Conservation (phyloP, 2,329 filamentous ascomycete genomes). For the Anthostomella pinea region DNA sequence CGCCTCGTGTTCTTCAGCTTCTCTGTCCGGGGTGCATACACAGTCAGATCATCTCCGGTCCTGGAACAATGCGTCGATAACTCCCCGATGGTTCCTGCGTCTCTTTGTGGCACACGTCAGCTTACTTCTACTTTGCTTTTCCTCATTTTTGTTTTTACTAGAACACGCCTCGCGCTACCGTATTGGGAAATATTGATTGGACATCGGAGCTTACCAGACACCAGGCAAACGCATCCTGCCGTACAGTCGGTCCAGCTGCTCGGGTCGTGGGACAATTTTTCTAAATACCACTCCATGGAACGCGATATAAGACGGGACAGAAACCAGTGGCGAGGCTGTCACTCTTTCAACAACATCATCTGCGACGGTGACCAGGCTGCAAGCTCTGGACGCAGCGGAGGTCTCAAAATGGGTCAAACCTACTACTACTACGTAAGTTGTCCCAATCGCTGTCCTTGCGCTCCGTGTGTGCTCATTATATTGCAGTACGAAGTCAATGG, state of each 20-base stretch:
- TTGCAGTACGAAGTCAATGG: conserved; percentile 78
- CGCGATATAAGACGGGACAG: conserved; percentile 71
- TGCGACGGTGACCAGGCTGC: conserved; percentile 67
- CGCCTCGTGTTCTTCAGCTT: conserved; percentile 17
- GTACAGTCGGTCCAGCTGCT: conserved; percentile 73
- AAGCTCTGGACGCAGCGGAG: conserved; percentile 64
- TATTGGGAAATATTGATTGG: conserved; percentile 12
- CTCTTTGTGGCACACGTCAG: conserved; percentile 16
- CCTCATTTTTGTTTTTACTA: conserved; percentile 13
- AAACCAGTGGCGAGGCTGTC: conserved; percentile 82
- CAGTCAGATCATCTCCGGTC: conserved; percentile 24
- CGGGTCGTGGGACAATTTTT: conserved; percentile 96
- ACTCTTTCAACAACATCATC: conserved; percentile 81
- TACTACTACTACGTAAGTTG: conserved; percentile 91
- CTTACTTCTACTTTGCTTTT: conserved; percentile 11
- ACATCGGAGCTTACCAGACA: conserved; percentile 25
- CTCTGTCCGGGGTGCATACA: conserved; percentile 15
- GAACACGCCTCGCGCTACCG: conserved; percentile 7
- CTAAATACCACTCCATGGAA: conserved; percentile 74
- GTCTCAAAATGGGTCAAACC: conserved; percentile 85
- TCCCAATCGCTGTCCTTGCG: conserved; percentile 4
- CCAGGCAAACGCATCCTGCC: conserved; percentile 57
- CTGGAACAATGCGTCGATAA: no score
- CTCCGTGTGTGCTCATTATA: conserved; percentile 18
- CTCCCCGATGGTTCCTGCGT: conserved; percentile 9